Evolutionary conservation across 441 rosid genomes (phyloP).

Genomic region (Gossypium davidsonii): DNA sequence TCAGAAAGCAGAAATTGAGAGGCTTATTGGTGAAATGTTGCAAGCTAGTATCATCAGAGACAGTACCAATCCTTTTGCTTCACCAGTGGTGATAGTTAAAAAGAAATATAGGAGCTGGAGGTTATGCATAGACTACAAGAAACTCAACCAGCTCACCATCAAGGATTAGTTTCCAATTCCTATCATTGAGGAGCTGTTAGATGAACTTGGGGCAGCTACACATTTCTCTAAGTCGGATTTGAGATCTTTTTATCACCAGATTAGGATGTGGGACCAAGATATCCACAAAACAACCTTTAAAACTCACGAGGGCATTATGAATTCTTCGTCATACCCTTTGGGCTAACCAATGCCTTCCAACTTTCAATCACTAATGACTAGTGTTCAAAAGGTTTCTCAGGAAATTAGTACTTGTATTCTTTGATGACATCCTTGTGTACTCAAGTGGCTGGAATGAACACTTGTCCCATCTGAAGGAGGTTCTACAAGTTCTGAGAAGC

Average conservation of each 20-base stretch:
- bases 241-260: too few species aligned
- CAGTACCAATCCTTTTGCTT: background rate
- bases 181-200: background rate
- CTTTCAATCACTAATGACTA: too few species aligned
- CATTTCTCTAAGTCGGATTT: too few species aligned
- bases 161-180: background rate
- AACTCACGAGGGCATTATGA: too few species aligned
- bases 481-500: too few species aligned
- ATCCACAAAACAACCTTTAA: too few species aligned
- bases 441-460: background rate
- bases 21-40: background rate
- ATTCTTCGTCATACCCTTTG: too few species aligned
- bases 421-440: background rate
- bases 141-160: background rate
- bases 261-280: too few species aligned
- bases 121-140: background rate
- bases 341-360: too few species aligned
- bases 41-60: background rate
- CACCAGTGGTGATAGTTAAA: background rate
- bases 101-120: background rate
- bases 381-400: too few species aligned
- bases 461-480: background rate
- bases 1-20: background rate
- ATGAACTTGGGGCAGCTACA: background rate
- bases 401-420: too few species aligned